phyloP scores from a whole-genome alignment of 305 asterid genomes.

The Fraxinus angustifolia region DNA sequence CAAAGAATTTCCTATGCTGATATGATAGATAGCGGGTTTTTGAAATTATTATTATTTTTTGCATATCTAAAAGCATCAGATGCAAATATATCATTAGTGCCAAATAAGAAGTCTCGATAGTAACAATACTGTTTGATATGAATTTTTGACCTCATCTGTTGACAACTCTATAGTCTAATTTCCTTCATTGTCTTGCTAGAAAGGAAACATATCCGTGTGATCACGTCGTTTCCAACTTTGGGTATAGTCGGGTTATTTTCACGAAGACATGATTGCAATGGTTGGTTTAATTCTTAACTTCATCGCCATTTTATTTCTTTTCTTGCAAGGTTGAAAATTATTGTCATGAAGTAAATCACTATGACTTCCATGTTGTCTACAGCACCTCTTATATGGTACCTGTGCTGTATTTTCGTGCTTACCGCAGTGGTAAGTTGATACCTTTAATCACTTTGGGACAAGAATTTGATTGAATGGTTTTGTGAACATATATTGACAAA shows the following conservation, averaged over 20 bases:
- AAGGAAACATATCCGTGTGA: neutral
- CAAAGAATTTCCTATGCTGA: neutral
- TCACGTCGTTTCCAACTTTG: neutral
- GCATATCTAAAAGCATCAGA: neutral
- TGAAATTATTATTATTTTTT: neutral
- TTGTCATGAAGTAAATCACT: slow-evolving; percentile 43
- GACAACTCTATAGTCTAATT: neutral
- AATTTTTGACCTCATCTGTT: neutral
- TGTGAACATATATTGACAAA: neutral
- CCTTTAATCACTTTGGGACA: neutral
- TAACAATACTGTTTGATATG: neutral
- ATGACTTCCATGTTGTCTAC: slow-evolving; percentile 69
- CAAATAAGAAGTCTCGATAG: neutral
- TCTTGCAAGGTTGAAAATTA: slow-evolving; percentile 45
- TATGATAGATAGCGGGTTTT: neutral
- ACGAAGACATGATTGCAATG: neutral
- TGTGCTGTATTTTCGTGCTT: slow-evolving; percentile 81
- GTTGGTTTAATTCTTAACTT: neutral
- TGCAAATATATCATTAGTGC: neutral
- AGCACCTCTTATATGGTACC: slow-evolving; percentile 82
- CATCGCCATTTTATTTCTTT: slow-evolving; percentile 6
- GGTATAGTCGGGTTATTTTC: neutral
- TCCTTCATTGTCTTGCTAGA: neutral
- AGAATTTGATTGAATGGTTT: neutral
- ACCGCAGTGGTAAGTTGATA: slow-evolving; percentile 53